Evolutionary conservation across 2,329 filamentous ascomycete genomes (phyloP).

Genomic region (Cladosporium sp.): DNA sequence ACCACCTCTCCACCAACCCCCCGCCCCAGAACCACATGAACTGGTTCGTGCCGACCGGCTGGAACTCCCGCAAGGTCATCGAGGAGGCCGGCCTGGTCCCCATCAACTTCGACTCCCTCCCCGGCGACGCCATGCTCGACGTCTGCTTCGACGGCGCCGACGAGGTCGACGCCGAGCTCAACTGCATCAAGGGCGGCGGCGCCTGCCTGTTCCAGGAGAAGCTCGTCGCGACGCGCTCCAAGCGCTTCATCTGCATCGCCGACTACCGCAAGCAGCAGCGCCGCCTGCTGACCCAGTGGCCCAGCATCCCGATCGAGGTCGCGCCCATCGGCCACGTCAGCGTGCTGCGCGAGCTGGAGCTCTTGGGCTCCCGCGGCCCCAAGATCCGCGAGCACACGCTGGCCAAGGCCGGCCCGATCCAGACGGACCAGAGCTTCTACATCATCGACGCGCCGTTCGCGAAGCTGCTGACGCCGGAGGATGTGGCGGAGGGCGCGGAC

Average conservation of each 20-base stretch:
- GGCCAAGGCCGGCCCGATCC: slow-evolving; percentile 74
- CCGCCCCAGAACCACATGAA: slow-evolving; percentile 53
- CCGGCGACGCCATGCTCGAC: slow-evolving; percentile 61
- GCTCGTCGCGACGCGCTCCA: slow-evolving; percentile 59
- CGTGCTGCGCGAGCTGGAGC: slow-evolving; percentile 65
- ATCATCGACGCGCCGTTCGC: slow-evolving; percentile 87
- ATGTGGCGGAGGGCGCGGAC: slow-evolving; percentile 40
- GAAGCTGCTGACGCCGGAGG: slow-evolving; percentile 59
- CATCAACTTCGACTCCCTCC: slow-evolving; percentile 70
- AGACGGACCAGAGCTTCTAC: slow-evolving; percentile 80
- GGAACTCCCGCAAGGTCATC: slow-evolving; percentile 83
- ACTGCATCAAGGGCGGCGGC: slow-evolving; percentile 95
- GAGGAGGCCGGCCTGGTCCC: slow-evolving; percentile 69
- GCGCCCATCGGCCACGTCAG: slow-evolving; percentile 74
- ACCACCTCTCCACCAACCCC: slow-evolving; percentile 42
- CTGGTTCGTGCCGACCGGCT: slow-evolving; percentile 87
- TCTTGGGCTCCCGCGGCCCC: slow-evolving; percentile 67
- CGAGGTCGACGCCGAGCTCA: slow-evolving; percentile 89
- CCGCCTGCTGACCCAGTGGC: slow-evolving; percentile 70
- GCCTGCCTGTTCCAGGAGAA: slow-evolving; percentile 99
- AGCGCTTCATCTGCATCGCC: slow-evolving; percentile 30
- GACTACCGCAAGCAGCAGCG: slow-evolving; percentile 86
- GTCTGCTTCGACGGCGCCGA: slow-evolving; percentile 95
- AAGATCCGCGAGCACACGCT: slow-evolving; percentile 65
- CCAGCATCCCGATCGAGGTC: slow-evolving; percentile 85